phyloP scores from a whole-genome alignment of 164 flowering plant genomes.

The Liriodendron chinense region DNA sequence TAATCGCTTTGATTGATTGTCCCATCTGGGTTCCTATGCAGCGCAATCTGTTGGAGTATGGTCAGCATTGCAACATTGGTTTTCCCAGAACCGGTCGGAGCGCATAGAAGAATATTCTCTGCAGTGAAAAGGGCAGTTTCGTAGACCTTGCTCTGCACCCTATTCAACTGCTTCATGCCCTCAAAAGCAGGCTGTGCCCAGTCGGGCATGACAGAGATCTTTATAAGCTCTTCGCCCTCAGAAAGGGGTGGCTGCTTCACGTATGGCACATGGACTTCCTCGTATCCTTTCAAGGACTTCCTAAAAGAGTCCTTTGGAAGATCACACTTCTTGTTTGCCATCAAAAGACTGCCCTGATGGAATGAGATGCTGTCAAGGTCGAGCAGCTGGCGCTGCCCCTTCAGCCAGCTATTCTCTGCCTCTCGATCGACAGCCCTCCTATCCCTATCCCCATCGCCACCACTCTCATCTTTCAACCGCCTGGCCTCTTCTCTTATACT shows the following conservation, averaged over 20 bases:
- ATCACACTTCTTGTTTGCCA: constrained; percentile 76
- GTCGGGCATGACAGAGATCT: constrained; percentile 76
- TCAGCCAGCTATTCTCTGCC: constrained; percentile 67
- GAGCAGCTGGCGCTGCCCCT: constrained; percentile 76
- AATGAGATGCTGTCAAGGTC: constrained; percentile 83
- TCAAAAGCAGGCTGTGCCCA: constrained; percentile 95
- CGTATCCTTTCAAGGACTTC: constrained; percentile 63
- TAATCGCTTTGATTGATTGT: constrained; percentile 58
- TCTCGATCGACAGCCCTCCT: constrained; percentile 56
- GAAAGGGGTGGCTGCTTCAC: constrained; percentile 63
- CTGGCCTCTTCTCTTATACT: constrained; percentile 97
- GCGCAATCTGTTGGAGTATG: constrained; percentile 81
- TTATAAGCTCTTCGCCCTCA: constrained; percentile 63
- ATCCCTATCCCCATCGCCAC: constrained; percentile 49
- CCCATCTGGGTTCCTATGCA: constrained; percentile 65
- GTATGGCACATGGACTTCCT: constrained; percentile 93
- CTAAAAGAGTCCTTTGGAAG: constrained; percentile 75
- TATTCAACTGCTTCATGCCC: constrained; percentile 77
- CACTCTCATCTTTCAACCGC: constrained; percentile 76
- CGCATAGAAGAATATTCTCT: constrained; percentile 83
- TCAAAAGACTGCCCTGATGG: constrained; percentile 78
- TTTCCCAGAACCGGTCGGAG: constrained; percentile 98
- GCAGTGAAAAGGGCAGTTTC: constrained; percentile 81
- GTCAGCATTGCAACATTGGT: constrained; percentile 97
- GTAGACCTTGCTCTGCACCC: constrained; percentile 92